Evolutionary conservation across 352 stramenopile species (phyloP), one percentile per base, ranked within the genome.

Genomic region (Albugo candida): DNA sequence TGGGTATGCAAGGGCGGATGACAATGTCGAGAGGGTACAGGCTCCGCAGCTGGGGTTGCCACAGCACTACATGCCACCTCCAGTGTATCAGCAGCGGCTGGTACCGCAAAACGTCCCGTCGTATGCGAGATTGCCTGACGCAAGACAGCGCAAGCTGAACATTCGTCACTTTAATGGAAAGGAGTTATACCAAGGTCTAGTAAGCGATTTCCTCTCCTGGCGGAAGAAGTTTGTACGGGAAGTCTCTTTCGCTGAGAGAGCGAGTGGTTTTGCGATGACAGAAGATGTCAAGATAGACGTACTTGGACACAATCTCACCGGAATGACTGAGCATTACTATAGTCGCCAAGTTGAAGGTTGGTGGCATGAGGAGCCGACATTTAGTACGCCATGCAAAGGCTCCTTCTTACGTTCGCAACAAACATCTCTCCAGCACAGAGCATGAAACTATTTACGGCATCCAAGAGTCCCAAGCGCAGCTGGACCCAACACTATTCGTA

Each of bases 401-500:
- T 54, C 37, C 12, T 27, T 36, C 16, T 41, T 1, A 44, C 49
- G 19, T 54, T 42, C 27, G 3, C 12, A 1, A 54, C 40, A 21
- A 12, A 17, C 3, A 39, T 49, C 13, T 48, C 49, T 11, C 17
- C 11, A 11, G 6, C 36, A 13, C 40, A 54, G 19, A 18, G 24
- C 2, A 49, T 42, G 20, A 41, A 24, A 37, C 2, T 54, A 1
- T 54, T 54, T 24, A 34, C 48, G 5, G 40, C 13, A 6, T 1
- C 17, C 1, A 49, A 54, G 27, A 44, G 24, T 21, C 20, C 20
- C 1, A 41, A 36, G 2, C 20, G 41, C 2, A 37, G 43, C 21
- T 55, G 42, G 49, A 41, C 45, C 10, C 36, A 55, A 3, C 49
- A 55, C 34, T 31, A 47, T 14, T 17, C 49, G 4, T 55, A 55